Base-by-base conservation (phyloP, 2,329 filamentous ascomycete genomes). In the Colletotrichum siamense region DNA sequence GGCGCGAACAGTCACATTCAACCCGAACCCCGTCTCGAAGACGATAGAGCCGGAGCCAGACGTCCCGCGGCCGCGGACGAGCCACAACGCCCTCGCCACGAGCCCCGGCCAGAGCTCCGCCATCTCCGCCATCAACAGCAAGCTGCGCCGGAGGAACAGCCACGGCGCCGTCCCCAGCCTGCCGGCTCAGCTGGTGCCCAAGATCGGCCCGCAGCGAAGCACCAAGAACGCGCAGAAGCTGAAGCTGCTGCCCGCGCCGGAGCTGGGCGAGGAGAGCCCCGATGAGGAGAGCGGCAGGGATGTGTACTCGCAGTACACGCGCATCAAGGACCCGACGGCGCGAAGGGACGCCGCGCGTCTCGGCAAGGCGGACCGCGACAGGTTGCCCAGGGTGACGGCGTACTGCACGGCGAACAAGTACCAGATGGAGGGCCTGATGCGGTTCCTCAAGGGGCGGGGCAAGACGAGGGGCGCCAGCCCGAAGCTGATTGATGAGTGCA, bases 141-240 rank as follows among this genome's bases (percentile, higher is more conserved):
- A 96, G 86, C 89, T 98, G 63, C 93, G 95, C 71, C 90, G 96
- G 81, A 92, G 96, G 79, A 97, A 98, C 82, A 98, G 95, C 84
- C 94, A 95, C 81, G 94, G 95, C 22, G 85, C 83, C 24, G 83
- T 86, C 3, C 82, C 84, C 49, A 83, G 85, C 44, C 79, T 84
- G 49, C 80, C 82, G 30, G 80, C 85, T 44, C 82, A 85, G 9
- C 81, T 85, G 15, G 77, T 83, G 3, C 85, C 91, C 69, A 98
- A 99, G 86, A 95, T 98, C 75, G 97, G 97, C 3, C 96, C 97
- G 0, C 97, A 99, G 84, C 90, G 97, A 84, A 99, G 96, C 73
- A 98, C 96, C 28, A 98, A 98, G 85, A 98, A 95, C 79, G 95
- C 95, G 3, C 96, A 99, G 87, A 99, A 99, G 87, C 90, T 99